A percentile compares a stretch with the other conserved stretches of the same genome.
Conservation (phyloP, 73 alveolate species). For the Stentor roeselii region DNA sequence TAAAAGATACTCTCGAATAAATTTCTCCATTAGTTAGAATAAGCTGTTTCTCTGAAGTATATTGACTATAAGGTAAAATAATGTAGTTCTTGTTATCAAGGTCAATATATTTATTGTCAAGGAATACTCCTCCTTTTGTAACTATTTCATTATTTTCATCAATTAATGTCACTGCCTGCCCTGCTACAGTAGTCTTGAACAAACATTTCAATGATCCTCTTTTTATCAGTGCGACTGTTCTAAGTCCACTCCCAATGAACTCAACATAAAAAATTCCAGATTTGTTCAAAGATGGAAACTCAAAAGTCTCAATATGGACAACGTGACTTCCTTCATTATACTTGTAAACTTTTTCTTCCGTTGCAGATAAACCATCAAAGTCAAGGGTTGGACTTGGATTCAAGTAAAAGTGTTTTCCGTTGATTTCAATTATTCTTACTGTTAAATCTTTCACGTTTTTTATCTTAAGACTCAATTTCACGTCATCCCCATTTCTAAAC, state of each 20-base stretch:
- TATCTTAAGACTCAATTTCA: neutral
- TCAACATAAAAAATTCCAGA: conserved; percentile 76
- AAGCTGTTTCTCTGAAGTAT: neutral
- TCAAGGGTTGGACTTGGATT: neutral
- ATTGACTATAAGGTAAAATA: conserved; percentile 24
- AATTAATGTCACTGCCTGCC: conserved; percentile 50
- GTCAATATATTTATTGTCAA: neutral
- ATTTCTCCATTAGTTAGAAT: neutral
- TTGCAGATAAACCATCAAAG: conserved; percentile 41
- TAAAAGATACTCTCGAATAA: too few species aligned
- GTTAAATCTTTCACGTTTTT: conserved; percentile 16
- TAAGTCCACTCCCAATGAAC: conserved; percentile 82
- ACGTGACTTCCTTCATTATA: neutral
- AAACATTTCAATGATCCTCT: conserved; percentile 72
- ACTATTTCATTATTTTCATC: conserved; percentile 53
- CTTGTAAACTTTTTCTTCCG: conserved; percentile 12
- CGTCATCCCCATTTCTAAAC: neutral
- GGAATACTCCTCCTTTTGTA: conserved; percentile 29
- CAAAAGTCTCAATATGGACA: neutral
- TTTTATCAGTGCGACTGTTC: conserved; percentile 77
- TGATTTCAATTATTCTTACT: conserved; percentile 41
- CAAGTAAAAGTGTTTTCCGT: conserved; percentile 35
- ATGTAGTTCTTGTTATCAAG: neutral
- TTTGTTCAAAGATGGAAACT: conserved; percentile 39
- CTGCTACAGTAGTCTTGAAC: conserved; percentile 47